Percentiles rank a stretch among this genome's conserved stretches.
Conservation (phyloP, 352 stramenopile species). For the Phytophthora citrophthora region DNA sequence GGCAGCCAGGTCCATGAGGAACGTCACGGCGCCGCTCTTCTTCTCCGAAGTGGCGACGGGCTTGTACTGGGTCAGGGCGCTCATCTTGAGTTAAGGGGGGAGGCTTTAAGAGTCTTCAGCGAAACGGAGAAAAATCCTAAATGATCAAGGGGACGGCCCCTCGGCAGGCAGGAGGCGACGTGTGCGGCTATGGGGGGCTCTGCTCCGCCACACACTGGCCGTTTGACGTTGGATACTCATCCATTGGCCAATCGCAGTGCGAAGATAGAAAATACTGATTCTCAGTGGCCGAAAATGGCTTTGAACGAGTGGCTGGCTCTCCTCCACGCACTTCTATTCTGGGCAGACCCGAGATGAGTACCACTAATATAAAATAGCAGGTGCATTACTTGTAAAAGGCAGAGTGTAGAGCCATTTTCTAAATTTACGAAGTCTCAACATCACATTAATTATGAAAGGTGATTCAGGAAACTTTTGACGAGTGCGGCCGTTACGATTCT, state of each 20-base stretch:
- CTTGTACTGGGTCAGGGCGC: slow-evolving; percentile 79
- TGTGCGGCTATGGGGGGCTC: slow-evolving; percentile 21
- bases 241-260: slow-evolving; percentile 3
- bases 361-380: slow-evolving; percentile 1
- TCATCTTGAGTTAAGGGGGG: slow-evolving; percentile 60
- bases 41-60: slow-evolving; percentile 81
- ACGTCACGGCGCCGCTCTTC: slow-evolving; percentile 60
- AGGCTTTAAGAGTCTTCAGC: slow-evolving; percentile 56
- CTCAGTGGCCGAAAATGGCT: slow-evolving; percentile 57
- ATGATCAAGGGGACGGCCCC: slow-evolving; percentile 41
- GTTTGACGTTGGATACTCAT: slow-evolving; percentile 42
- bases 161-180: no score
- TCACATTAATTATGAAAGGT: background rate
- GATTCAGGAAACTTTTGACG: background rate
- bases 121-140: slow-evolving; percentile 88
- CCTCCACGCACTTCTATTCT: slow-evolving; percentile 13
- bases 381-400: slow-evolving; percentile 4
- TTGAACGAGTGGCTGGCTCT: slow-evolving; percentile 58
- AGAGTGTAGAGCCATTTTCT: background rate
- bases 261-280: background rate
- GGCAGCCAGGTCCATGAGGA: slow-evolving; percentile 85
- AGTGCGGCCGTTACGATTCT: background rate
- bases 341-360: background rate
- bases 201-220: slow-evolving; percentile 60
- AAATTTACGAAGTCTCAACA: no score